Conservation (phyloP, 2,329 filamentous ascomycete species). For the Blastomyces gilchristii region DNA sequence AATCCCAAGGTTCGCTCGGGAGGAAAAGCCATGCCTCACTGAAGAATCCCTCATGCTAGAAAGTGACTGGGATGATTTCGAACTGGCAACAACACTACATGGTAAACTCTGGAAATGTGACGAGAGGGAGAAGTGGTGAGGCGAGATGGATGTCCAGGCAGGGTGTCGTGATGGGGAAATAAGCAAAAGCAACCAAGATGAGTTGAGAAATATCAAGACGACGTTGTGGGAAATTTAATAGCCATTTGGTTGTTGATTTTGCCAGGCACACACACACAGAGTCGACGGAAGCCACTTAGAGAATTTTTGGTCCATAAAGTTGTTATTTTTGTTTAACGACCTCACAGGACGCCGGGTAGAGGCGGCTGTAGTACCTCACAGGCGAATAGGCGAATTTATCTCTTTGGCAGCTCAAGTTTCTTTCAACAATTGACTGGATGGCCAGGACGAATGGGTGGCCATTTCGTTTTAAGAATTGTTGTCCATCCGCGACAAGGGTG, state of each 20-base stretch:
- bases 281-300: not conserved
- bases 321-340: not conserved
- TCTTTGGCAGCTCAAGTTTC: not conserved
- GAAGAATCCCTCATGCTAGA: conserved; percentile 18
- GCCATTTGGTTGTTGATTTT: not conserved
- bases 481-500: not conserved
- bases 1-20: conserved; percentile 28
- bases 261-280: not conserved
- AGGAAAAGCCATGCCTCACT: conserved; percentile 38
- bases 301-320: not conserved
- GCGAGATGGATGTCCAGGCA: not conserved
- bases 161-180: not conserved
- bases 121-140: not conserved
- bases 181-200: not conserved
- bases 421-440: not conserved
- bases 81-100: not conserved
- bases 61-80: not conserved
- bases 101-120: not conserved
- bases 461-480: not conserved
- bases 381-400: not conserved
- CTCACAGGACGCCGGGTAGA: not conserved
- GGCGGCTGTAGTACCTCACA: not conserved
- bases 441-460: not conserved
- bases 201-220: not conserved
- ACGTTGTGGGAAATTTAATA: not conserved